Base-by-base conservation (phyloP, 805 yeast genomes). In the Pichia insulana region DNA sequence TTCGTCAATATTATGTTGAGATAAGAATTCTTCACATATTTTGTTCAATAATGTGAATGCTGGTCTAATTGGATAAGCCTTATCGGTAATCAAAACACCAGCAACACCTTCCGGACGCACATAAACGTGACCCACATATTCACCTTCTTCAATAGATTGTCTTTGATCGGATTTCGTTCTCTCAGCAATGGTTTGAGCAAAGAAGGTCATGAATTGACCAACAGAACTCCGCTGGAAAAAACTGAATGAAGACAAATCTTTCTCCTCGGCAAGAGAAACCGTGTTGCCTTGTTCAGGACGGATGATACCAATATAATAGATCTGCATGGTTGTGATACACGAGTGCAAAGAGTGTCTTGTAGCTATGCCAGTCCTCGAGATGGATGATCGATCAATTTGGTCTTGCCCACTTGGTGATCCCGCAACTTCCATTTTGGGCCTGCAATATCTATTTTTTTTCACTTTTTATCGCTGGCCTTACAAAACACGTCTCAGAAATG, bases 11-110 rank as follows among this genome's bases (percentile, higher is more conserved):
- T 96, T 95, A 61, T 84, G 88, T 49, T 81, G 78, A 11, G 89
- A 70, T 42, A 90, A 67, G 64, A 86, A 92, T 63, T 90, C 97
- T 55, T 92, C 98, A 52, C 87, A 70, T 18, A 90, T 69, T 66
- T 87, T 90, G 72, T 90, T 90, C 56, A 92, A 73, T 46, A 92
- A 69, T 2, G 97, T 85, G 65, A 87, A 90, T 1, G 97, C 97
- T 12, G 96, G 97, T 60, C 98, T 76, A 27, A 87, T 90, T 2
- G 97, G 98, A 64, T 92, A 92, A 53, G 90, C 97, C 62, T 85
- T 84, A 62, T 92, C 98, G 36, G 96, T 78, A 61, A 92, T 84
- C 47, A 92, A 66, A 28, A 92, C 95, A 49, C 95, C 96, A 18
- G 95, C 83, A 30, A 90, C 58, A 3, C 97, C 97, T 62, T 92